Conservation (phyloP, 1,284 basidiomycete genomes). For the Pseudozyma sp. region DNA sequence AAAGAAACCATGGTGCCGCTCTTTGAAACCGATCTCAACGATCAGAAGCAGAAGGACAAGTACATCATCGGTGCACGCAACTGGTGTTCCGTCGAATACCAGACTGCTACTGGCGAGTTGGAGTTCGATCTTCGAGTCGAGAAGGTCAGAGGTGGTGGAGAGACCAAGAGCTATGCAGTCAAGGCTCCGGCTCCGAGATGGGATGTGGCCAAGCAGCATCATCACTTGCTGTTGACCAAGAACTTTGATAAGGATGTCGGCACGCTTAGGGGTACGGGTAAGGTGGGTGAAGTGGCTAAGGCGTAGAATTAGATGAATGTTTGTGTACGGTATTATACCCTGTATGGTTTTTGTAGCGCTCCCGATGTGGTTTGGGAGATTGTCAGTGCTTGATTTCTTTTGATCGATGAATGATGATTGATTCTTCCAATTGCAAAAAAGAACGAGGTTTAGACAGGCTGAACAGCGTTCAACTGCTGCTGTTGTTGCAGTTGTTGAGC, state of each 20-base stretch:
- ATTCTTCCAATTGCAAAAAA: no score
- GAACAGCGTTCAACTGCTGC: neutral
- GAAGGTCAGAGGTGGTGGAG: constrained; percentile 55
- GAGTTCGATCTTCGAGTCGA: constrained; percentile 91
- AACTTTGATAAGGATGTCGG: constrained; percentile 36
- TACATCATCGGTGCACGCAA: constrained; percentile 87
- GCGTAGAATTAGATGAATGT: neutral
- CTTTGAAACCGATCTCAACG: constrained; percentile 83
- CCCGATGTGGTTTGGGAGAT: no score
- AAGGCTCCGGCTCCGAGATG: constrained; percentile 57
- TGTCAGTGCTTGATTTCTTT: no score
- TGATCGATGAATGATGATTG: no score
- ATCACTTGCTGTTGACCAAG: constrained; percentile 40
- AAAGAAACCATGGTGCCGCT: constrained; percentile 84
- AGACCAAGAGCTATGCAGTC: constrained; percentile 61
- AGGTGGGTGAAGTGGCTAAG: neutral
- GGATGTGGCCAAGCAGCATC: constrained; percentile 37
- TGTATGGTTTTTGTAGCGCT: neutral
- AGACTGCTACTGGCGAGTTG: constrained; percentile 76
- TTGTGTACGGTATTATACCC: constrained; percentile 3
- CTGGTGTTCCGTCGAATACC: constrained; percentile 83
- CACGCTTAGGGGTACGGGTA: constrained; percentile 13
- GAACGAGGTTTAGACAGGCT: neutral
- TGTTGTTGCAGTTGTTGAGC: constrained; percentile 16
- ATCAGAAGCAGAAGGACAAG: constrained; percentile 75